These are phyloP conservation scores for Aureobasidium sp. DNA, from an alignment of 2,329 filamentous ascomycete species.

Conservation along the genomic window DNA sequence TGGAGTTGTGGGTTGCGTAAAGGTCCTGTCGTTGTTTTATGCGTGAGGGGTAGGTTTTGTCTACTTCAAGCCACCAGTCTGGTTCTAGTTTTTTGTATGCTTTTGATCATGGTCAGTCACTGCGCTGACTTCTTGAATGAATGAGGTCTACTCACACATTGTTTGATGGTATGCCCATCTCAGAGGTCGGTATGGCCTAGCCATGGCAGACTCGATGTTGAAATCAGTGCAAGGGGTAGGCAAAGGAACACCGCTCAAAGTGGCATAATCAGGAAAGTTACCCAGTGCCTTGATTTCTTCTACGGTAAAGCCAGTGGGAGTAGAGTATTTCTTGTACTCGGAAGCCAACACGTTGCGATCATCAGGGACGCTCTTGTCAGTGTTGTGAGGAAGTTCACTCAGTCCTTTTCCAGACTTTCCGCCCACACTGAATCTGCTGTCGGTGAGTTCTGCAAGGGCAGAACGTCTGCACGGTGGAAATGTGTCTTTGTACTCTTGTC, in stretches of 20 bases:
- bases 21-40: slow-evolving; percentile 63
- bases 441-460: slow-evolving; percentile 33
- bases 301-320: slow-evolving; percentile 62
- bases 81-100: slow-evolving; percentile 70
- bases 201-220: slow-evolving; percentile 58
- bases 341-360: slow-evolving; percentile 22
- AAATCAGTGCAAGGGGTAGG: slow-evolving; percentile 60
- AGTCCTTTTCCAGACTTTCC: slow-evolving; percentile 25
- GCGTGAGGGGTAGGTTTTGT: slow-evolving; percentile 61
- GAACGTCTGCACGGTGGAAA: slow-evolving; percentile 50
- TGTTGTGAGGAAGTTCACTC: slow-evolving; percentile 21
- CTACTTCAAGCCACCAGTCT: slow-evolving; percentile 86
- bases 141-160: slow-evolving; percentile 61
- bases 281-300: slow-evolving; percentile 64
- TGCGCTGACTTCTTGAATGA: no score
- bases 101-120: slow-evolving; percentile 30
- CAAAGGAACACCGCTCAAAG: slow-evolving; percentile 65
- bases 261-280: slow-evolving; percentile 72
- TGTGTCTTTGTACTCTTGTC: slow-evolving; percentile 36
- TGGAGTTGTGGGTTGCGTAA: slow-evolving; percentile 54
- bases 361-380: slow-evolving; percentile 22
- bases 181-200: slow-evolving; percentile 74
- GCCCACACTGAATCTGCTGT: slow-evolving; percentile 24
- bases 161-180: slow-evolving; percentile 84
- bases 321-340: slow-evolving; percentile 27